Base-by-base conservation (phyloP, 2,329 filamentous ascomycete genomes). In the Penicillium sp. region DNA sequence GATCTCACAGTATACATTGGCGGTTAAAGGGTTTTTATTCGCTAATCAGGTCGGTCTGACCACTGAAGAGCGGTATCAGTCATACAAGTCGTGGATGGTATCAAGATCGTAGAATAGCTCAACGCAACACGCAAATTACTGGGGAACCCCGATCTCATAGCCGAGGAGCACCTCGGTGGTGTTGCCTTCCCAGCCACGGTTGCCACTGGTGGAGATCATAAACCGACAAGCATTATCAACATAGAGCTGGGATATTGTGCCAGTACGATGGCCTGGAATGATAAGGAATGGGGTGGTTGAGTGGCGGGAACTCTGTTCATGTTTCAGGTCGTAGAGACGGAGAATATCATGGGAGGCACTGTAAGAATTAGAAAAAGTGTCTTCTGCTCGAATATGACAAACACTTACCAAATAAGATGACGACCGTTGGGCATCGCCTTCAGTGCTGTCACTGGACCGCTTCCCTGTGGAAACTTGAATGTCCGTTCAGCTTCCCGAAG, bases 221-320 rank as follows among this genome's bases (percentile, higher is more conserved):
- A 91, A 97, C 15, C 84, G 80, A 66, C 89, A 92, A 0, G 89
- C 88, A 4, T 88, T 88, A 67, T 98, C 93, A 41, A 96, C 78
- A 63, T 92, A 93, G 8, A 97, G 74, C 52, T 87, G 84, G 0
- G 87, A 89, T 37, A 96, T 92, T 37, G 95, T 89, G 39, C 92
- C 92, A 0, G 91, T 91, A 13, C 89, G 77, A 64, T 87, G 93
- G 0, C 93, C 93, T 0, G 93, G 93, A 23, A 98, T 86, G 58
- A 98, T 96, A n/a, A 95, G 79, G 69, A 97, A 98, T 0, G 93
- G 93, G 0, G 95, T 89, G 0, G 86, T 84, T 0, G 88, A 88
- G 65, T 89, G 86, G 62, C 85, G 88, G 33, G 79, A 76, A 1
- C 78, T 72, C 23, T 80, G 77, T 28, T 81, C 79, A 44, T 87